phyloP scores from a whole-genome alignment of 2,329 filamentous ascomycete genomes.

The Trichoderma oligosporum region DNA sequence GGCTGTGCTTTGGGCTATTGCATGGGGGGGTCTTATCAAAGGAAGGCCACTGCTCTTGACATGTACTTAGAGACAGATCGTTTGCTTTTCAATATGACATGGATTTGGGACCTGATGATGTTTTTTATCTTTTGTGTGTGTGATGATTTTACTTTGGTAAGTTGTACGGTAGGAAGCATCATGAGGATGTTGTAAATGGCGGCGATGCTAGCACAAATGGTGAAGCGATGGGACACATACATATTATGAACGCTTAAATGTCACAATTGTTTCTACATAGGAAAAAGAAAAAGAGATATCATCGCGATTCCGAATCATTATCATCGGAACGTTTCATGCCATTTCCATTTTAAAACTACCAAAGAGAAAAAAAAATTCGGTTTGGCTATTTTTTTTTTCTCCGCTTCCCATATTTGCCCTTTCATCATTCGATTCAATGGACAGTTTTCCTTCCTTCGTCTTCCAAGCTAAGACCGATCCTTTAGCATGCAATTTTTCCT shows the following conservation, averaged over 20 bases:
- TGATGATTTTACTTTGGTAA: not conserved
- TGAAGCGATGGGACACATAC: not conserved
- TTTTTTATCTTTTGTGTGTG: not conserved
- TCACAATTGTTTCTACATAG: constrained; percentile 20
- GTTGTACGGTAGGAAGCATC: too few species aligned
- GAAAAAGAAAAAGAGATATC: constrained; percentile 5
- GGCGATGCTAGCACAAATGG: not conserved
- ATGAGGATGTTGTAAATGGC: too few species aligned
- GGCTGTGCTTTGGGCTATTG: not conserved
- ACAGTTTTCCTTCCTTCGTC: not conserved
- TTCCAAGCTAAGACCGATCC: not conserved
- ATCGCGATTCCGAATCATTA: constrained; percentile 4
- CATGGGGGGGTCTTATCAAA: not conserved
- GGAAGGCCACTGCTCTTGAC: not conserved
- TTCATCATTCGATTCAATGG: too few species aligned
- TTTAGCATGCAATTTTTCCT: not conserved
- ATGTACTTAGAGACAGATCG: constrained; percentile 10
- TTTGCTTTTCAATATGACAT: not conserved
- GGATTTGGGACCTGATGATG: not conserved
- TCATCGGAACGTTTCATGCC: constrained; percentile 28
- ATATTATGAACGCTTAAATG: not conserved
- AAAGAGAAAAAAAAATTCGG: constrained; percentile 14
- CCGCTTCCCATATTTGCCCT: too few species aligned
- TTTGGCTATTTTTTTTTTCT: constrained; percentile 7
- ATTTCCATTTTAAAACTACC: constrained; percentile 25